These are phyloP conservation scores for Coffea eugenioides DNA, from an alignment of 257 asterid species.

Conservation along the genomic window DNA sequence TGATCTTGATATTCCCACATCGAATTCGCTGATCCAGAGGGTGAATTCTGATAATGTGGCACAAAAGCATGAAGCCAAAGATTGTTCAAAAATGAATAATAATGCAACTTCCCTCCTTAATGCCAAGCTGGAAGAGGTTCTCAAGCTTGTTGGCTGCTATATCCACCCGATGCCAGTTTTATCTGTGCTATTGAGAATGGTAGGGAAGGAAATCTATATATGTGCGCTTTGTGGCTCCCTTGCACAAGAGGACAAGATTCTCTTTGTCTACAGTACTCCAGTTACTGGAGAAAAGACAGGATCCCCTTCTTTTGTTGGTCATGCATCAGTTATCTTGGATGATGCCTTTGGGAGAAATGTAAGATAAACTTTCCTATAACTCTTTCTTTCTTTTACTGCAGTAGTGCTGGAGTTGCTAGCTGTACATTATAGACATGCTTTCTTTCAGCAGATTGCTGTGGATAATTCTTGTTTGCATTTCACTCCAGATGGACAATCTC, in stretches of 20 bases:
- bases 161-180: conserved; percentile 72
- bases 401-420: conserved; percentile 23
- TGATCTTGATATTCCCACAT: conserved; percentile 35
- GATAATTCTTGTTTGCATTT: conserved; percentile 64
- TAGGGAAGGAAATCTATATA: conserved; percentile 51
- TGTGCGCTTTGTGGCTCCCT: conserved; percentile 63
- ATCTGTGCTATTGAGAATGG: conserved; percentile 55
- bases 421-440: conserved; percentile 16
- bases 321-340: conserved; percentile 45
- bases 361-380: conserved; percentile 31
- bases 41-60: conserved; percentile 25
- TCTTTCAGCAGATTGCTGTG: conserved; percentile 49
- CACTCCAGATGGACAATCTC: conserved; percentile 65
- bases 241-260: conserved; percentile 43
- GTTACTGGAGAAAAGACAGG: conserved; percentile 53
- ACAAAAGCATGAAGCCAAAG: conserved; percentile 34
- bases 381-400: conserved; percentile 11
- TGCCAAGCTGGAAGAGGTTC: conserved; percentile 37
- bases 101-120: conserved; percentile 25
- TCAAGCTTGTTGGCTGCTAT: conserved; percentile 57
- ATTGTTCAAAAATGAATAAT: conserved; percentile 29
- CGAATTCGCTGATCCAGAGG: conserved; percentile 34
- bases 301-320: conserved; percentile 72
- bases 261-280: conserved; percentile 63
- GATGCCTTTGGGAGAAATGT: conserved; percentile 61